Evolutionary conservation across 164 flowering plant species (phyloP).

Genomic region (Paratinospora sagittata): DNA sequence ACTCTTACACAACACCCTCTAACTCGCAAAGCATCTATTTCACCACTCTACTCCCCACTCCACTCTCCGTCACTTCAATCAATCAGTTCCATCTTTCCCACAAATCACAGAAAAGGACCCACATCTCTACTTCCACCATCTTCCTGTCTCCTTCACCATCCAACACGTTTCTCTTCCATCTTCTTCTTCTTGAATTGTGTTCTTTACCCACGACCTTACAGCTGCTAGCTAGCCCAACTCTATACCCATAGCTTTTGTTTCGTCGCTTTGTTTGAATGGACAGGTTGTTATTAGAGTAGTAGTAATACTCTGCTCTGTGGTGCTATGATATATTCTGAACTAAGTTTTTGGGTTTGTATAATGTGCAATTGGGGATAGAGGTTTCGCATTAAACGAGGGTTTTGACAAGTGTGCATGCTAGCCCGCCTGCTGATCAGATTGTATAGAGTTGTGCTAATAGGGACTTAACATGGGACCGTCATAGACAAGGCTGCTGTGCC

Average conservation of each 20-base stretch:
- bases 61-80: background rate
- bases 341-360: too few species aligned
- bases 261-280: too few species aligned
- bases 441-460: constrained; percentile 3
- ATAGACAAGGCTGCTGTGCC: constrained; percentile 11
- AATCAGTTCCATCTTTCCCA: background rate
- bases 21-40: background rate
- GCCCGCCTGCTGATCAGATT: background rate
- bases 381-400: background rate
- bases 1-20: constrained; percentile 3
- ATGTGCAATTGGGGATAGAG: too few species aligned
- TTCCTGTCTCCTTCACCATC: background rate
- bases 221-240: too few species aligned
- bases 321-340: too few species aligned
- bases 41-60: too few species aligned
- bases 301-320: background rate
- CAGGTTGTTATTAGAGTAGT: background rate
- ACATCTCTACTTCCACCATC: background rate
- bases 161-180: background rate
- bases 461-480: constrained; percentile 10
- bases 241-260: background rate
- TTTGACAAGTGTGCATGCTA: background rate
- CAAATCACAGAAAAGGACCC: background rate
- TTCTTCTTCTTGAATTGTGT: constrained; percentile 1
- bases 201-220: background rate